Conservation (phyloP, 768 basidiomycete genomes). For the Ramaria sp. region DNA sequence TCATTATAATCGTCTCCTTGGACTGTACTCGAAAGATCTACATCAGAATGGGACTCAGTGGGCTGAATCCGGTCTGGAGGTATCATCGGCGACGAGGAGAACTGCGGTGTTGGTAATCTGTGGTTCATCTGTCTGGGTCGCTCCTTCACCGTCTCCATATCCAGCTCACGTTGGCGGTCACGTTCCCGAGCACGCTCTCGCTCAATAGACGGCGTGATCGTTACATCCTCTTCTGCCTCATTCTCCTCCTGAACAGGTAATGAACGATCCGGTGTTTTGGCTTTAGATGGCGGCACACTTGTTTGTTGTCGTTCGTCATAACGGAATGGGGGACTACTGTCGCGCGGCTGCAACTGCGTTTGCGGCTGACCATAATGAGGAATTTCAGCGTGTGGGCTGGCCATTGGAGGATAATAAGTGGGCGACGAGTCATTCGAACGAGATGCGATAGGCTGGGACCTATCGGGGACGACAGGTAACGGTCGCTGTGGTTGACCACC, state of each 20-base stretch:
- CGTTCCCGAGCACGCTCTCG: conserved; percentile 7
- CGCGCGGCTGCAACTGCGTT: conserved; percentile 14
- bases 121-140: not conserved
- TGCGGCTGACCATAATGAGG: not conserved
- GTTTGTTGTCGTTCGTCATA: conserved; percentile 31
- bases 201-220: conserved; percentile 12
- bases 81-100: conserved; percentile 36
- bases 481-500: not conserved
- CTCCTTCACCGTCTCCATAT: conserved; percentile 12
- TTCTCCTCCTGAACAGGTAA: conserved; percentile 61
- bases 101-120: conserved; percentile 46
- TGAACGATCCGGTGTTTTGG: conserved; percentile 59
- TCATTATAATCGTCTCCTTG: not conserved
- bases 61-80: conserved; percentile 15
- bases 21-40: not conserved
- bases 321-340: conserved; percentile 8
- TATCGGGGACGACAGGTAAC: not conserved
- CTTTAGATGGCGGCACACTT: conserved; percentile 34
- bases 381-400: conserved; percentile 17
- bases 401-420: not conserved
- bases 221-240: conserved; percentile 53
- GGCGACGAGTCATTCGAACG: not conserved
- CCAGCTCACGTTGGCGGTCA: conserved; percentile 10
- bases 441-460: not conserved
- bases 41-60: not conserved